Evolutionary conservation across 2,329 filamentous ascomycete genomes (phyloP).

Genomic region (Fusarium anguioides): DNA sequence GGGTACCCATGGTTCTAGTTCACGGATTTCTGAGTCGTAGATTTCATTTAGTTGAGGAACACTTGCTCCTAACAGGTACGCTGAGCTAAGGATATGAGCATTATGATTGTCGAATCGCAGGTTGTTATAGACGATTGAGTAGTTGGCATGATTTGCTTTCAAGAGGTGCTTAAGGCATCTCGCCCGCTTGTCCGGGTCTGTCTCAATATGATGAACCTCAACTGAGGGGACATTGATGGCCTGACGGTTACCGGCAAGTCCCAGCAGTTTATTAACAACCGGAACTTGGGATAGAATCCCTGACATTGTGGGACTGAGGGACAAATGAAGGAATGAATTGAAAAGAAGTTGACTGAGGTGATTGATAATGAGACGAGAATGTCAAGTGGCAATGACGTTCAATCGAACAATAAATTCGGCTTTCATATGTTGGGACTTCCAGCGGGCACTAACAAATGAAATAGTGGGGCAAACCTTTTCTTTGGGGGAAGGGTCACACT

Average conservation of each 20-base stretch:
- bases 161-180: constrained; percentile 90
- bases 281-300: constrained; percentile 51
- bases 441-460: constrained; percentile 40
- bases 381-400: constrained; percentile 39
- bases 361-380: constrained; percentile 29
- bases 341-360: background rate
- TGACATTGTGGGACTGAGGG: constrained; percentile 44
- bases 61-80: constrained; percentile 85
- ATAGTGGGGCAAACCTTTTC: constrained; percentile 43
- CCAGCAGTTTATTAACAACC: constrained; percentile 45
- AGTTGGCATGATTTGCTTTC: constrained; percentile 90
- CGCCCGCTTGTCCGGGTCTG: constrained; percentile 79
- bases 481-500: constrained; percentile 29
- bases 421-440: constrained; percentile 41
- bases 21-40: constrained; percentile 80
- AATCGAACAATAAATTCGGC: constrained; percentile 25
- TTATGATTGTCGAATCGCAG: constrained; percentile 84
- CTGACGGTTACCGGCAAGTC: constrained; percentile 41
- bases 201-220: constrained; percentile 82
- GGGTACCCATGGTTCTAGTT: constrained; percentile 82
- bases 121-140: constrained; percentile 83
- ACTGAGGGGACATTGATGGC: constrained; percentile 73
- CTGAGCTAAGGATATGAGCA: constrained; percentile 83
- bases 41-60: constrained; percentile 79
- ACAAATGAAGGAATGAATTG: background rate